Evolutionary conservation across 352 stramenopile species (phyloP).

Genomic region (Pythium dissotocum): DNA sequence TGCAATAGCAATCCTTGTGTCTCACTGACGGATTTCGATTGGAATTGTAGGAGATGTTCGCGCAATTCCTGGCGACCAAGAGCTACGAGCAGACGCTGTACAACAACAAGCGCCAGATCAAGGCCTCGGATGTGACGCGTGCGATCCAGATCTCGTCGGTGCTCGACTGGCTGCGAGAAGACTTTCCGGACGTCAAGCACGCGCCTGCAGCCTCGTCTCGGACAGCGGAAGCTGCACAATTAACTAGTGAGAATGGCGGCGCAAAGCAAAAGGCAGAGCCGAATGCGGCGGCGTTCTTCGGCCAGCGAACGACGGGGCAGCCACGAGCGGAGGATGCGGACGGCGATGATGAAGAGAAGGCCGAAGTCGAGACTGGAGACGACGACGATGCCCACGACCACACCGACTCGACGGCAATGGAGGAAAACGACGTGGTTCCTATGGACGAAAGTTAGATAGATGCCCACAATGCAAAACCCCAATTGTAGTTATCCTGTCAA

Average conservation of each 20-base stretch:
- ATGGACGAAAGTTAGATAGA: conserved; percentile 24
- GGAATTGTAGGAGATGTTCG: conserved; percentile 82
- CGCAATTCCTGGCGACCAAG: conserved; percentile 88
- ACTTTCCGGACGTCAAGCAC: conserved; percentile 70
- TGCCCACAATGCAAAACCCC: neutral
- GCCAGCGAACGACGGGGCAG: conserved; percentile 8
- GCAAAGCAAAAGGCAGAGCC: conserved; percentile 23
- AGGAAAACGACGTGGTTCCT: neutral
- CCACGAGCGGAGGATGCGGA: neutral
- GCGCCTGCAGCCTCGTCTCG: conserved; percentile 7
- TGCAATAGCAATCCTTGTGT: neutral
- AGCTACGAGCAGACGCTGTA: conserved; percentile 85
- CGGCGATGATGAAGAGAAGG: neutral
- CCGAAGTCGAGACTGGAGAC: neutral
- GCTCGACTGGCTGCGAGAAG: conserved; percentile 86
- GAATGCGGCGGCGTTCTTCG: conserved; percentile 50
- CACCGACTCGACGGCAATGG: neutral
- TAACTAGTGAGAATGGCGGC: neutral
- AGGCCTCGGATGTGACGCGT: conserved; percentile 68
- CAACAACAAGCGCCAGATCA: conserved; percentile 83
- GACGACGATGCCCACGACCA: conserved; percentile 11
- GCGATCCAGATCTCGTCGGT: conserved; percentile 74
- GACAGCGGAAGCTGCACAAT: neutral
- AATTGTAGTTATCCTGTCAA: conserved; percentile 4
- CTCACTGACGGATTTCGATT: neutral